These are phyloP conservation scores for Neurospora intermedia DNA, from an alignment of 495 filamentous ascomycete genomes.

Conservation along the genomic window DNA sequence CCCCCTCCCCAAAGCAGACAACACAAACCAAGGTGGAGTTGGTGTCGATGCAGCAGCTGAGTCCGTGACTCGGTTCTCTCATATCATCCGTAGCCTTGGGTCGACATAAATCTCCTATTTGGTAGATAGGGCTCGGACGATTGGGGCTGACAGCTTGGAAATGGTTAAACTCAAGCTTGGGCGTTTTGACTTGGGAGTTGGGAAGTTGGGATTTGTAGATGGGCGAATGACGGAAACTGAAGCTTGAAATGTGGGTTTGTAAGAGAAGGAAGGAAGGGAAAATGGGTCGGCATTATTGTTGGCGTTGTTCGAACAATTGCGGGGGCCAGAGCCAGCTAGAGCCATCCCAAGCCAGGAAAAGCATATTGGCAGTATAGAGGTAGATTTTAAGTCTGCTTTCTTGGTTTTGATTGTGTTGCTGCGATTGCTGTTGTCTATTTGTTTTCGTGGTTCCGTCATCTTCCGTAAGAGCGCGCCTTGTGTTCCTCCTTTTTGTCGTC, in stretches of 20 bases:
- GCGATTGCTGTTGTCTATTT: not conserved
- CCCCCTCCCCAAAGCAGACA: not conserved
- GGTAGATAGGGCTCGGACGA: not conserved
- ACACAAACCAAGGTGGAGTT: not conserved
- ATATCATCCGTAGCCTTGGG: not conserved
- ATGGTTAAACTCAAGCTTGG: not conserved
- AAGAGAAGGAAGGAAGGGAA: not conserved
- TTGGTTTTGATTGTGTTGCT: not conserved
- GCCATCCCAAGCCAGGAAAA: not conserved
- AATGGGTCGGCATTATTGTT: not conserved
- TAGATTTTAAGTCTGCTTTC: not conserved
- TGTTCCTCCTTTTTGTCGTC: not conserved
- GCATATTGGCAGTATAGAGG: not conserved
- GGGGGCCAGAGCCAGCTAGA: not conserved
- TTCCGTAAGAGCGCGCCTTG: not conserved
- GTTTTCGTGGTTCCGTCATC: not conserved
- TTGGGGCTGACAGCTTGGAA: not conserved
- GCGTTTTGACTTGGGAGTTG: not conserved
- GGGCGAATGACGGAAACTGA: not conserved
- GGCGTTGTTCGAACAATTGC: not conserved
- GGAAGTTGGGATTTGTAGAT: not conserved
- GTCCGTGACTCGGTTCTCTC: not conserved
- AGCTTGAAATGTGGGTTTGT: not conserved
- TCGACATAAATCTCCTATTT: not conserved
- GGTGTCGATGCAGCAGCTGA: not conserved